Evolutionary conservation across 148 eudicot species (phyloP), one percentile per base, ranked within the genome.

Genomic region (Selenicereus undatus): DNA sequence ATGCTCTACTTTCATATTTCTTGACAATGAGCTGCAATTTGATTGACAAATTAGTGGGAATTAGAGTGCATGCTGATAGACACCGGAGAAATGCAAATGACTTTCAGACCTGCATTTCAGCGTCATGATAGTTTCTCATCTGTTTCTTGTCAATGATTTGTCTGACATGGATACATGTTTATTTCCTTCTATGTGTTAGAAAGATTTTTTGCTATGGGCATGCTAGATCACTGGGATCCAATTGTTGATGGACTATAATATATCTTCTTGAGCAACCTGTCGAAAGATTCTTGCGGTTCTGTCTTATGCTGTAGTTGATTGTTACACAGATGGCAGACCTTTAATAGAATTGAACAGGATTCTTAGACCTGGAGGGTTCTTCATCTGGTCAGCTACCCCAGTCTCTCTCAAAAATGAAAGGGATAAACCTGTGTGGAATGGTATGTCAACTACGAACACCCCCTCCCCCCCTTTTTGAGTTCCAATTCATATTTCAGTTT

Each of bases 341-440:
- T 84, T 96, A 68, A 77, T 92, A 87, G 99, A 96, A 86, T 95
- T 96, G 82, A 94, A 92, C 84, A 89, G 99, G 85, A 69, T 96
- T 80, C 90, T 96, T 60, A 88, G 99, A 81, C 98, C 98, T 73
- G 99, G 98, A 84, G 99, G 99, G 27, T 89, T 83, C 82, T 96
- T 90, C 79, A 83, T 96, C 72, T 96, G 98, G 98, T 96, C 99
- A 35, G 98, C 99, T 75, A 96, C 98, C 75, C 99, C 98, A 73
- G 99, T 96, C 56, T 96, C 94, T 81, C 93, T 85, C 7, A 76
- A 86, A n/a, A 87, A 92, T 84, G 90, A 89, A 76, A 88, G 85
- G 81, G 91, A 96, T 80, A 82, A 80, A 79, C 80, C 51, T 8
- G 87, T 91, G 78, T 96, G 98, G 99, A 89, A 91, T 26, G 82